phyloP scores from a whole-genome alignment of 352 stramenopile species.

The Salisapilia sapeloensis region DNA sequence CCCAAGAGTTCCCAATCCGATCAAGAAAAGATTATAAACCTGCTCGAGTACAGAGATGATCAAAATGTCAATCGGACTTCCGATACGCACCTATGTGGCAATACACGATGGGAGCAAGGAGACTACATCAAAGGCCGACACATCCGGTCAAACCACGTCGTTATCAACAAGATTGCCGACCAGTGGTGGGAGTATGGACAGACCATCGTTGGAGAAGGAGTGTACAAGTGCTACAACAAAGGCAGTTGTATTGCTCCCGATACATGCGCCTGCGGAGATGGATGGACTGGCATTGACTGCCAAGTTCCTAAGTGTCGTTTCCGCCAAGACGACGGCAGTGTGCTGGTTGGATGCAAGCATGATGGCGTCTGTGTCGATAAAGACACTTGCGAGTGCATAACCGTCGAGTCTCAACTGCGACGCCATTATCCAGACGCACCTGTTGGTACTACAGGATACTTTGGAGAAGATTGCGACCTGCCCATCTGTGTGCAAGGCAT shows the following conservation, averaged over 20 bases:
- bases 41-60: slow-evolving; percentile 30
- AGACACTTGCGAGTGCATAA: slow-evolving; percentile 87
- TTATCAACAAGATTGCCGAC: slow-evolving; percentile 72
- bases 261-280: slow-evolving; percentile 83
- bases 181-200: slow-evolving; percentile 49
- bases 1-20: slow-evolving; percentile 13
- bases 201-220: slow-evolving; percentile 68
- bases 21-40: slow-evolving; percentile 20
- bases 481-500: slow-evolving; percentile 91
- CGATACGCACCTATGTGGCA: slow-evolving; percentile 67
- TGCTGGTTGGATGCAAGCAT: slow-evolving; percentile 80
- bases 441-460: slow-evolving; percentile 82
- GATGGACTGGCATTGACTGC: slow-evolving; percentile 90
- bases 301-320: slow-evolving; percentile 86
- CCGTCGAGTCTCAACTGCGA: slow-evolving; percentile 71
- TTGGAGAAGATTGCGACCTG: slow-evolving; percentile 87
- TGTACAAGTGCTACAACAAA: slow-evolving; percentile 90
- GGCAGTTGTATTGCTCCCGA: slow-evolving; percentile 87
- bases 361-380: slow-evolving; percentile 85
- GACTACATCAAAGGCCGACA: slow-evolving; percentile 76
- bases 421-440: slow-evolving; percentile 52
- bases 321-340: slow-evolving; percentile 28
- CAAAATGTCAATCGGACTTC: slow-evolving; percentile 43
- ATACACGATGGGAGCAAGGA: slow-evolving; percentile 83
- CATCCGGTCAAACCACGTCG: slow-evolving; percentile 85